phyloP scores from a whole-genome alignment of 495 filamentous ascomycete genomes.

The Neurospora sp. region DNA sequence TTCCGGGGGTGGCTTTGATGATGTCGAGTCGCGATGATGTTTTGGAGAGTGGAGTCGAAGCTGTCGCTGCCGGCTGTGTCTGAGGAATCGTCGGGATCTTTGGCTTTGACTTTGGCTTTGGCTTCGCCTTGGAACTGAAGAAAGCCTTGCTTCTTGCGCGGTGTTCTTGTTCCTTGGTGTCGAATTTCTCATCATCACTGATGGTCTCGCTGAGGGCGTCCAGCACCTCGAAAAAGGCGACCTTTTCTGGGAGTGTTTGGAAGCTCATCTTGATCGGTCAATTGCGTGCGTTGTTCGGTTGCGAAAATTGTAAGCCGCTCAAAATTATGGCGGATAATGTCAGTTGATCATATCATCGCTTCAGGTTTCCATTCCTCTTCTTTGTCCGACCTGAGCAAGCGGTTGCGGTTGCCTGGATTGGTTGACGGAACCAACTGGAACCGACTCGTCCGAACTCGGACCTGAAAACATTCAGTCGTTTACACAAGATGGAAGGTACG shows the following conservation, averaged over 20 bases:
- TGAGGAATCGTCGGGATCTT: not conserved
- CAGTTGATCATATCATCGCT: not conserved
- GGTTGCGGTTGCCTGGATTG: not conserved
- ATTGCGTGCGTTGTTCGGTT: not conserved
- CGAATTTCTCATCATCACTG: slow-evolving; percentile 14
- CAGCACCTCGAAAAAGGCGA: slow-evolving; percentile 18
- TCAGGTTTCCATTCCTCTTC: not conserved
- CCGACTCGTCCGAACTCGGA: not conserved
- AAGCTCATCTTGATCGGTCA: slow-evolving; percentile 4
- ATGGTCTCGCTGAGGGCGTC: slow-evolving; percentile 12
- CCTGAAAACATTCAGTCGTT: not conserved
- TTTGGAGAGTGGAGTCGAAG: not conserved
- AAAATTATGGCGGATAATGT: not conserved
- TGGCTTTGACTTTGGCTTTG: not conserved
- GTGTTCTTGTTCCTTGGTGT: slow-evolving; percentile 12
- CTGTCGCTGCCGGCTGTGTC: slow-evolving; percentile 7
- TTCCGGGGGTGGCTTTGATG: slow-evolving; percentile 15
- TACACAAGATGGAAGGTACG: not conserved
- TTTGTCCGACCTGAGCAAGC: not conserved
- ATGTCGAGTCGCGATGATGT: slow-evolving; percentile 1
- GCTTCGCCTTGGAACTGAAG: slow-evolving; percentile 9
- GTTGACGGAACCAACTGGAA: not conserved
- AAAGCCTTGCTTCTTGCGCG: slow-evolving; percentile 13
- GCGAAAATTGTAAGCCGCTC: not conserved
- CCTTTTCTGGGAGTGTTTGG: slow-evolving; percentile 14